These are phyloP conservation scores for Venturia carpophila DNA, from an alignment of 2,329 filamentous ascomycete genomes.

Conservation along the genomic window DNA sequence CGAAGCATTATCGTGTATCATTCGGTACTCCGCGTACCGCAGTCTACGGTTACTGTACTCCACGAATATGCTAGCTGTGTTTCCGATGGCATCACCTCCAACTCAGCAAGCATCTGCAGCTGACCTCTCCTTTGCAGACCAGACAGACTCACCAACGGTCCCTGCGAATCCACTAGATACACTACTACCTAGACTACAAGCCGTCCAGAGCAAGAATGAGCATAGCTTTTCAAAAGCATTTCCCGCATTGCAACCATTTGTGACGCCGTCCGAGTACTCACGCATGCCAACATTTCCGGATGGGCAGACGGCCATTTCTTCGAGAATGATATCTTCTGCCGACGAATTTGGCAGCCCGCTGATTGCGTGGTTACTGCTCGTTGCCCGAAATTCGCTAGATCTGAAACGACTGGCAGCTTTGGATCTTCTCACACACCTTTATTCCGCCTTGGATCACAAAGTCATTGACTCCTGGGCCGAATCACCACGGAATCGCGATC, in stretches of 20 bases:
- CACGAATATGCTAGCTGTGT: constrained; percentile 29
- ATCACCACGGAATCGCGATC: constrained; percentile 32
- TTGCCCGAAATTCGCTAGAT: constrained; percentile 36
- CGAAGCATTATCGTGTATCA: constrained; percentile 67
- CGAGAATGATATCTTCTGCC: constrained; percentile 21
- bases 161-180: constrained; percentile 18
- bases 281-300: constrained; percentile 13
- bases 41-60: constrained; percentile 53
- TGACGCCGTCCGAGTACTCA: background rate
- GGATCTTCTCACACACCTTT: constrained; percentile 28
- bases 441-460: constrained; percentile 26
- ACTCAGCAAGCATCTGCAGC: background rate
- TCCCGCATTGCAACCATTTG: constrained; percentile 33
- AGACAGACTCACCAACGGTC: constrained; percentile 7
- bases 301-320: constrained; percentile 8
- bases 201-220: constrained; percentile 32
- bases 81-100: constrained; percentile 19
- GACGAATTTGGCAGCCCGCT: constrained; percentile 41
- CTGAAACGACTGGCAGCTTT: constrained; percentile 36
- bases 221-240: constrained; percentile 35
- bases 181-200: constrained; percentile 34
- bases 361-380: constrained; percentile 41
- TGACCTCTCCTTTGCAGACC: constrained; percentile 7
- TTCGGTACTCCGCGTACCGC: constrained; percentile 71
- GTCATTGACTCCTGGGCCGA: constrained; percentile 31